A percentile compares a stretch with the other conserved stretches of the same genome.
Conservation (phyloP, 352 stramenopile species). For the Poterioochromonas sp. region DNA sequence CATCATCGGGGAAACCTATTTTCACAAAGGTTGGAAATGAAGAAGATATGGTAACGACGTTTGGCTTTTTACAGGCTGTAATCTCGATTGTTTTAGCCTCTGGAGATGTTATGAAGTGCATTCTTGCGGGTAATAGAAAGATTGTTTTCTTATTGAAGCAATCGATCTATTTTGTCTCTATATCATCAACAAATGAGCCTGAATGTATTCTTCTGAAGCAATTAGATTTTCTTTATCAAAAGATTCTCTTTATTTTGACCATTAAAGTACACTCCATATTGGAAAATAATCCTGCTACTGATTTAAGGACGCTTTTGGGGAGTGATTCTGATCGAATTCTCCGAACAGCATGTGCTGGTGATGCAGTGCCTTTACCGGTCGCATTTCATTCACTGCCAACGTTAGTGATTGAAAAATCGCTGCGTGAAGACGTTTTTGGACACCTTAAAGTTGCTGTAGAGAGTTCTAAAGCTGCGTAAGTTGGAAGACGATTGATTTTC, state of each 20-base stretch:
- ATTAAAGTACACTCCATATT: constrained; percentile 26
- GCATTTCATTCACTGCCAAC: background rate
- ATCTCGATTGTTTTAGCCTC: constrained; percentile 38
- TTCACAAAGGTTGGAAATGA: constrained; percentile 24
- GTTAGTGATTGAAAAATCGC: background rate
- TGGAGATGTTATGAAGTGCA: constrained; percentile 4
- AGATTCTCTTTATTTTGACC: constrained; percentile 31
- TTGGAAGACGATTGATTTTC: background rate
- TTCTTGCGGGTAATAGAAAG: background rate
- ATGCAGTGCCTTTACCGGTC: background rate
- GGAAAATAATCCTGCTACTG: constrained; percentile 18
- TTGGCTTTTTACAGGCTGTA: constrained; percentile 40
- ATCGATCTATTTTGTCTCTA: constrained; percentile 16
- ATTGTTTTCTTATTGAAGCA: constrained; percentile 22
- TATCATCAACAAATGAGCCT: constrained; percentile 14
- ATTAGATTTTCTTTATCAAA: constrained; percentile 29
- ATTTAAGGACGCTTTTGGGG: constrained; percentile 14
- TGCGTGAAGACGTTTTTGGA: background rate
- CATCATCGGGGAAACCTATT: constrained; percentile 40
- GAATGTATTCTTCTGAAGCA: constrained; percentile 12
- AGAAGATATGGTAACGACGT: constrained; percentile 37
- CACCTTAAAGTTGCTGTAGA: background rate
- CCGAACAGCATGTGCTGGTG: background rate
- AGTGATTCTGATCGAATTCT: constrained; percentile 7
- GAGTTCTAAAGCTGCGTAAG: constrained; percentile 23